Conservation (phyloP, 139 green algal species). For the Yamagishiella unicocca region DNA sequence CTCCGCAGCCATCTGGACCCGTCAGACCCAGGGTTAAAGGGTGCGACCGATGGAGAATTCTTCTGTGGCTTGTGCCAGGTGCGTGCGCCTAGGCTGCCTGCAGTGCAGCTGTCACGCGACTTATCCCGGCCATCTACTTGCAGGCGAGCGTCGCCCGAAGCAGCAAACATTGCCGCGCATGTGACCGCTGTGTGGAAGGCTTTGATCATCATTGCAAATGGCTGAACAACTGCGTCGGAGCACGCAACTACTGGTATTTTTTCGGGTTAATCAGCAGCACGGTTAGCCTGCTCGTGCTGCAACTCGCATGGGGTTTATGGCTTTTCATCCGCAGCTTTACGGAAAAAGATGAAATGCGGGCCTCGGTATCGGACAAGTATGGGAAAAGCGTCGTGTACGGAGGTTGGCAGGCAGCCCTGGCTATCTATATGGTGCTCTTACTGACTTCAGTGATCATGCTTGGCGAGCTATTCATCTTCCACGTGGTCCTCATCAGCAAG, state of each 20-base stretch:
- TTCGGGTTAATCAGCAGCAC: constrained; percentile 66
- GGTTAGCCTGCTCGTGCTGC: constrained; percentile 51
- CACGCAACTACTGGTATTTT: constrained; percentile 80
- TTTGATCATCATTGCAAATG: constrained; percentile 89
- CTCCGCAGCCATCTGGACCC: constrained; percentile 36
- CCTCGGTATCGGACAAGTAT: constrained; percentile 45
- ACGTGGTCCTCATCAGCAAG: constrained; percentile 72
- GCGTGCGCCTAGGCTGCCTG: not conserved
- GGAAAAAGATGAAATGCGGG: constrained; percentile 12
- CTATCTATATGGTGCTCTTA: constrained; percentile 54
- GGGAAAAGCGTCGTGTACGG: constrained; percentile 46
- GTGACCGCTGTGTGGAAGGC: constrained; percentile 78
- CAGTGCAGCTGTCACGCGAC: too few species aligned
- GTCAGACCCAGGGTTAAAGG: constrained; percentile 28
- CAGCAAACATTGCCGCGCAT: constrained; percentile 84
- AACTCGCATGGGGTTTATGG: constrained; percentile 60
- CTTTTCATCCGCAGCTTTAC: constrained; percentile 64
- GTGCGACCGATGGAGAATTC: constrained; percentile 32
- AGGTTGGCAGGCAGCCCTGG: constrained; percentile 56
- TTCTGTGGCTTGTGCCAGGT: constrained; percentile 47
- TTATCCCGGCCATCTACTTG: not conserved
- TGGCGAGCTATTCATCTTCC: constrained; percentile 77
- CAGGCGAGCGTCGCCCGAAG: constrained; percentile 63
- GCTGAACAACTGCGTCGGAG: constrained; percentile 88
- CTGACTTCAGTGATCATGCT: constrained; percentile 54